Evolutionary conservation across 208 protist species (phyloP), one percentile per base, ranked within the genome.

Genomic region (Leishmania mexicana): DNA sequence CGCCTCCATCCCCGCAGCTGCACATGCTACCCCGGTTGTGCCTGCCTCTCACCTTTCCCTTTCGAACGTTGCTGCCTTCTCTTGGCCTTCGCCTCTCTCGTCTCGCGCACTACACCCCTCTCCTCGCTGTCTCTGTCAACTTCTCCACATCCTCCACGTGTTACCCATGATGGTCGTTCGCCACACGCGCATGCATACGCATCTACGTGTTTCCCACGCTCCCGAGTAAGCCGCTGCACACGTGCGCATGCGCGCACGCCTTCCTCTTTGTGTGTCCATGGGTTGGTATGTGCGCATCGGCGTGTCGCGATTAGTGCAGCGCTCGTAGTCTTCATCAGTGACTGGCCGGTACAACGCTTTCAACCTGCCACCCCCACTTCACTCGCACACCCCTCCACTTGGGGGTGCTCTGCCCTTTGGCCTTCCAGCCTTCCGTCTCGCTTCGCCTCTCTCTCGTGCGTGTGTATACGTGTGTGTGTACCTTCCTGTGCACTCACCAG

Each of bases 21-120:
- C 31, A 31, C 28, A 42, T 68, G 62, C 31, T 68, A 13, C 62
- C 15, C 40, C 31, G 15, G 31, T 21, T 78, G 24, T 67, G 11
- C n/a, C 47, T 64, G 28, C 78, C 24, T 35, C 6, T 67, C 42
- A 24, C 38, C 53, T 40, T 64, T 74, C 65, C 68, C 51, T 80
- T 75, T 75, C 7, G 75, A 45, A 28, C 11, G 6, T 79, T n/a
- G n/a, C 28, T 81, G 4, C 71, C n/a, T 58, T 49, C 47, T 49
- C 47, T 76, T 42, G n/a, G 24, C 45, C 76, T 71, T 31, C 57
- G 28, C 45, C 35, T 60, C 65, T 60, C 31, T 51, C 51, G 38
- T 79, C n/a, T 68, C 31, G 11, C 58, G 72, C 45, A 21, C 38
- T 51, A 19, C n/a, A 28, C 68, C 42, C 40, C 21, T 38, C 71